Evolutionary conservation across 2,329 filamentous ascomycete species (phyloP), one percentile per base, ranked within the genome.

Genomic region (Aspergillus ruber): DNA sequence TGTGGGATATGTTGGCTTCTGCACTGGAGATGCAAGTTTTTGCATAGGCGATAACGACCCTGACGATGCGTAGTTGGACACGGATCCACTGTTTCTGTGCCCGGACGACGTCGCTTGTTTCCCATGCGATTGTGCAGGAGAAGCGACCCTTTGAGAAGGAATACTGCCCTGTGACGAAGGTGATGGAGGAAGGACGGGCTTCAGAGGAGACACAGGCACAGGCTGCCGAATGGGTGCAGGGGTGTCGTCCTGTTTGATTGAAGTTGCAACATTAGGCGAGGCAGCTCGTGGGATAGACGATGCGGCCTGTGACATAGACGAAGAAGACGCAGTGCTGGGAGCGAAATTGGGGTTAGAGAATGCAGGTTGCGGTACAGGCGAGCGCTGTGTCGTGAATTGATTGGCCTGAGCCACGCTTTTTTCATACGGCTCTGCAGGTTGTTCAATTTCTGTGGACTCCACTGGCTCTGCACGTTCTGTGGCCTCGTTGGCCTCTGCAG

Each of bases 81-180:
- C 17, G 4, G 17, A 18, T 10, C 15, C 36, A 12, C 36, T 18
- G 36, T 21, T 17, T 18, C 17, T 55, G 21, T 54, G 48, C 9
- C 38, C 27, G 8, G 53, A 47, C 23, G 54, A 51, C 23, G 43
- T 32, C 33, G 47, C 21, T 38, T 48, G 55, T 32, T 55, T 50
- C 4, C 45, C 46, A 17, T 52, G 55, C 5, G 53, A 55, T 8
- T 50, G 50, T 39, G 52, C 46, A 20, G 54, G 50, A 17, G 50
- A 50, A 20, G 50, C 46, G 25, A 43, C 44, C 27, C 48, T 49
- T 38, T 50, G 50, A 17, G 41, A 38, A 40, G 49, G 43, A 17
- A 46, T 47, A 32, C 41, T 43, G 18, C 42, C 35, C 39, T 57
- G 49, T 44, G 46, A 47, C 10, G 47, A 36, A 21, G 50, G 51